These are phyloP conservation scores for Trypanosoma scelopori DNA, from an alignment of 208 protist genomes.

Conservation along the genomic window DNA sequence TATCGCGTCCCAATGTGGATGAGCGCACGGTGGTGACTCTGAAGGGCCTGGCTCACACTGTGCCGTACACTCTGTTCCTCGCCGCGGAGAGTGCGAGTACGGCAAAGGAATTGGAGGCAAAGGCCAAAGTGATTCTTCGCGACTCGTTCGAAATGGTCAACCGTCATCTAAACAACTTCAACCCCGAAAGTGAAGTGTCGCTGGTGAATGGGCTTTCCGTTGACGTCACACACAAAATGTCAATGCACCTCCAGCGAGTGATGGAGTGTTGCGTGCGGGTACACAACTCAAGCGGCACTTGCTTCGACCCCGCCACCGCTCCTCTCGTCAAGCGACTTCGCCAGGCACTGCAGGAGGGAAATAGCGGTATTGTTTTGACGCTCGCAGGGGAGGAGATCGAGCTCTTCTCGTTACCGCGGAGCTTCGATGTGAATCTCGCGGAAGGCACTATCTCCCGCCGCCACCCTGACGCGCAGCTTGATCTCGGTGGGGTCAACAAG, in stretches of 20 bases:
- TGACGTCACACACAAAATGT: slow-evolving; percentile 39
- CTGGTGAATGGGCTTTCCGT: slow-evolving; percentile 30
- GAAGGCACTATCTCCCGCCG: slow-evolving; percentile 38
- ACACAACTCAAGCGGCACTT: slow-evolving; percentile 31
- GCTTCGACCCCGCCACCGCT: slow-evolving; percentile 40
- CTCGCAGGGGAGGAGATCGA: slow-evolving; percentile 32
- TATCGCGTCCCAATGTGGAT: slow-evolving; percentile 27
- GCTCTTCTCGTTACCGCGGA: slow-evolving; percentile 31
- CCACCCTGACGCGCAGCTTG: slow-evolving; percentile 34
- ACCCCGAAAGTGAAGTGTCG: slow-evolving; percentile 50
- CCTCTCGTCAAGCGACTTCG: slow-evolving; percentile 32
- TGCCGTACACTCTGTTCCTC: slow-evolving; percentile 65
- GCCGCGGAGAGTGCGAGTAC: not conserved
- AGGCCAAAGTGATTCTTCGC: slow-evolving; percentile 32
- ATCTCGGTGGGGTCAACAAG: slow-evolving; percentile 52
- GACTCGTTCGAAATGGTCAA: slow-evolving; percentile 65
- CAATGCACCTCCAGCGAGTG: slow-evolving; percentile 30
- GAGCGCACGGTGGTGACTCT: slow-evolving; percentile 37
- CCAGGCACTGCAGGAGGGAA: slow-evolving; percentile 7
- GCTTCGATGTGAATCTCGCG: slow-evolving; percentile 38
- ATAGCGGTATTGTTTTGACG: not conserved
- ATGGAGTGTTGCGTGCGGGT: slow-evolving; percentile 41
- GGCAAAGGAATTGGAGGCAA: slow-evolving; percentile 1
- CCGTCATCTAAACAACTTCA: slow-evolving; percentile 42
- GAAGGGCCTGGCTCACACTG: slow-evolving; percentile 59